A percentile compares a stretch with the other conserved stretches of the same genome.
Conservation (phyloP, 2,329 filamentous ascomycete genomes). For the Penicillium sp. region DNA sequence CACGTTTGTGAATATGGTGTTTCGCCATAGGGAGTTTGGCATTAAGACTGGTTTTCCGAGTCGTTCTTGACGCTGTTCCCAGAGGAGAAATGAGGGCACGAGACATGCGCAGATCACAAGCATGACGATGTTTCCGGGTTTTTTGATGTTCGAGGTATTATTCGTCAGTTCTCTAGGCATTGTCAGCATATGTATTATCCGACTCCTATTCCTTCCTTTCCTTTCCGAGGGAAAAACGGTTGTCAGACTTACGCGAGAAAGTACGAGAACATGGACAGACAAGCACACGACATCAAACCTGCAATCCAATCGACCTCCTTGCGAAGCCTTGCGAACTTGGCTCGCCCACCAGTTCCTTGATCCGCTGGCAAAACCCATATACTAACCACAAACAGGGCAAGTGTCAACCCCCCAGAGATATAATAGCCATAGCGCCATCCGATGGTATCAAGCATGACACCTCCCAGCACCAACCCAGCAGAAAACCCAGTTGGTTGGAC, state of each 20-base stretch:
- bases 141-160: constrained; percentile 8
- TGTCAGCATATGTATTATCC: neutral
- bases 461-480: constrained; percentile 47
- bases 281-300: constrained; percentile 38
- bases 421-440: constrained; percentile 48
- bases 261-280: constrained; percentile 48
- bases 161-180: constrained; percentile 9
- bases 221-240: neutral
- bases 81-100: constrained; percentile 24
- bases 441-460: constrained; percentile 43
- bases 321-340: neutral
- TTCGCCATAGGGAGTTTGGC: constrained; percentile 32
- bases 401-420: constrained; percentile 14
- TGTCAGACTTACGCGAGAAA: constrained; percentile 28
- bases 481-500: constrained; percentile 50
- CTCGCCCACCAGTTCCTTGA: neutral
- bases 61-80: constrained; percentile 23
- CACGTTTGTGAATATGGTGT: constrained; percentile 26
- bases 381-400: constrained; percentile 11
- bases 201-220: neutral
- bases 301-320: constrained; percentile 50
- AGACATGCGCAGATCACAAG: constrained; percentile 25
- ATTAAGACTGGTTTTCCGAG: constrained; percentile 26
- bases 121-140: constrained; percentile 22
- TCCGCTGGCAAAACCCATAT: constrained; percentile 9